These are phyloP conservation scores for Solanum raphanifolium DNA, from an alignment of 257 asterid genomes.

Conservation along the genomic window DNA sequence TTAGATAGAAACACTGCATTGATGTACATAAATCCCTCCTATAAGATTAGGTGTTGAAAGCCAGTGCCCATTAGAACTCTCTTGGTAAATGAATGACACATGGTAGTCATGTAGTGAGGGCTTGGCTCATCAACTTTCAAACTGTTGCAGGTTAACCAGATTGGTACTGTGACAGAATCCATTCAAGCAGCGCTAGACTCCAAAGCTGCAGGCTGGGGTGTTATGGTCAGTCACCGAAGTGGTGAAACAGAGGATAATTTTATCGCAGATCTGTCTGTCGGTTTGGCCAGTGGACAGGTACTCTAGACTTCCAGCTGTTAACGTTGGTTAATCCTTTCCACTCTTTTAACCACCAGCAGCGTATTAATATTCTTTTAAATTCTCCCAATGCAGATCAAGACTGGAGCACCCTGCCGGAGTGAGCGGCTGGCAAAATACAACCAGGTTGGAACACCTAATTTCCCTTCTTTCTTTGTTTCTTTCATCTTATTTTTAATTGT, in stretches of 20 bases:
- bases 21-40: background rate
- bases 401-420: conserved; percentile 98
- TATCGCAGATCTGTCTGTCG: conserved; percentile 93
- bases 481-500: background rate
- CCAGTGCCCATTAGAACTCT: background rate
- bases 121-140: background rate
- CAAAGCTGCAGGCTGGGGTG: conserved; percentile 99
- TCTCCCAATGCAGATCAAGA: conserved; percentile 59
- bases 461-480: background rate
- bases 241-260: conserved; percentile 99
- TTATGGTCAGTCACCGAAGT: conserved; percentile 99
- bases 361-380: background rate
- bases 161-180: conserved; percentile 95
- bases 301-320: background rate
- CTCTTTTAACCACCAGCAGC: background rate
- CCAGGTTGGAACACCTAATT: conserved; percentile 41
- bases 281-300: conserved; percentile 99
- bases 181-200: conserved; percentile 96
- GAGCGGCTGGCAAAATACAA: conserved; percentile 96
- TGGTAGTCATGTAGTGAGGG: background rate
- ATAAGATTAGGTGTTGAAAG: background rate
- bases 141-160: conserved; percentile 81
- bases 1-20: background rate
- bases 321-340: background rate
- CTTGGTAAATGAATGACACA: background rate